Base-by-base conservation (phyloP, 1,284 basidiomycete genomes). In the Heterobasidion annosum region DNA sequence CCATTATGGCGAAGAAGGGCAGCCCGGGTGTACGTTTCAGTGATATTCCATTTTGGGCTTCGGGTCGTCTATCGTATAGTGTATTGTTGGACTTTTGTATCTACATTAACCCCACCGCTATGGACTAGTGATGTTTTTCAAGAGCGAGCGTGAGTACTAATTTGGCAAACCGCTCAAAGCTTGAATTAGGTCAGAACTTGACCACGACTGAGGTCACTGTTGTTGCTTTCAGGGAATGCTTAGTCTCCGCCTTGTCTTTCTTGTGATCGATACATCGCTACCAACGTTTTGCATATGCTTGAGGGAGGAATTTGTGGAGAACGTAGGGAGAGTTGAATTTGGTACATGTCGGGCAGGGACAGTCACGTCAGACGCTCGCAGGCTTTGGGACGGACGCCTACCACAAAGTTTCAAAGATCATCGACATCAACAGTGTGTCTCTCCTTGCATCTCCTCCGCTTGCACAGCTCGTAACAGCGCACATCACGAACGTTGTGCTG, bases 11-110 rank as follows among this genome's bases (percentile, higher is more conserved):
- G 56, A 52, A 1, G 55, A 51, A 34, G 35, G 34, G 13, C 57
- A 52, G 12, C 48, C 56, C 25, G 54, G 58, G 9, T 68, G 65
- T 49, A 61, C 61, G 33, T 51, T 59, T 34, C 64, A 67, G 53
- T 67, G 54, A 25, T 25, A 25, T 25, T 25, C 4, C 3, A 5
- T 25, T 25, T 25, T 25, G 25, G 25, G 25, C 3, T 25, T 25
- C 25, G 25, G 62, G 8, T 33, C 46, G n/a, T 48, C 25, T 25
- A 32, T 19, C 46, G 25, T 25, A 25, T 25, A 25, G 25, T 25
- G 25, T 48, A 12, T 4, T 48, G 46, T 48, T 25, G 15, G 25
- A 25, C 25, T 25, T 25, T 25, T 25, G 25, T 25, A 25, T 25
- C 4, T 25, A 25, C 25, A 25, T 25, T 25, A 25, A 25, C 25